Evolutionary conservation across 495 filamentous ascomycete species (phyloP), one percentile per base, ranked within the genome.

Genomic region (Amphirosellinia nigrospora): DNA sequence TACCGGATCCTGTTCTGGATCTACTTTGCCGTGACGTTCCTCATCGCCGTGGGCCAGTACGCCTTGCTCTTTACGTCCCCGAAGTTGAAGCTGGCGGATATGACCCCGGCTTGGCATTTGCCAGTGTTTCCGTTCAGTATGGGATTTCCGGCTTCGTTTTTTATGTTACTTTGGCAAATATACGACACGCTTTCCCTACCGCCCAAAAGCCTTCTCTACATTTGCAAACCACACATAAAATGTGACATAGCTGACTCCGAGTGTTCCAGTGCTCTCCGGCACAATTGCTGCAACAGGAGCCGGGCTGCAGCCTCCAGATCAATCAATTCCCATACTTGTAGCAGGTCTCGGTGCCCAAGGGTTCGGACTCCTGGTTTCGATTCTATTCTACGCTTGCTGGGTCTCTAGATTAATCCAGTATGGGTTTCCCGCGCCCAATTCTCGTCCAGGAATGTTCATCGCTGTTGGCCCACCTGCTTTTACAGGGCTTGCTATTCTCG

Each of bases 401-500:
- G 82, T 91, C 48, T 82, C 81, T 8, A 81, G 89, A 0, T 74
- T 91, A 36, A 90, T 91, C 81, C 82, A 85, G 56, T 86, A 82
- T 30, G 89, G 89, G 0, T 79, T 91, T 9, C 75, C 75, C 19
- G 69, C 70, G 76, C 89, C 62, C 32, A 79, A 72, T 77, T 86
- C 69, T 78, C 76, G 89, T 50, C 86, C 88, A 0, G 89, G 86
- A 2, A 91, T 93, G 88, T 92, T 92, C 77, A 92, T 93, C 69
- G 89, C 88, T 8, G 90, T 92, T 9, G 90, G 87, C 0, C 89
- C 89, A 11, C 84, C 90, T 0, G 84, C 87, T 2, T 94, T 92
- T 79, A 92, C 90, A 3, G 86, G 85, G n/a, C 81, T 91, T 1
- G 90, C 90, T 8, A 79, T 93, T n/a, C 85, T 94, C 53, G 84